Conservation (phyloP, 2,329 filamentous ascomycete genomes). For the Calonectria hawksworthii region DNA sequence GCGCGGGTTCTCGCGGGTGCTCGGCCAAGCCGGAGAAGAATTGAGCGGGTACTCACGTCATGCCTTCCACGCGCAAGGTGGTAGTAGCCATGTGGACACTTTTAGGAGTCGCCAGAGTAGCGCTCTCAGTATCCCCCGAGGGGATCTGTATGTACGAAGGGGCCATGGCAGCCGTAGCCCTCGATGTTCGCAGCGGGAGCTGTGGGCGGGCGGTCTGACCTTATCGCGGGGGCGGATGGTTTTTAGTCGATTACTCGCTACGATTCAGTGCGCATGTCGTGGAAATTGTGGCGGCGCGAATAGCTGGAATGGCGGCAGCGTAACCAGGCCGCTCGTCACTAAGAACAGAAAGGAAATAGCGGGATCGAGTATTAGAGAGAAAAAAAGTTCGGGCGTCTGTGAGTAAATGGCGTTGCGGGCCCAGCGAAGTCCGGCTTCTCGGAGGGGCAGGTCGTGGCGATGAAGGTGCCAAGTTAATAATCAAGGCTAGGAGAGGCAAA, state of each 20-base stretch:
- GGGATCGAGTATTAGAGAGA: slow-evolving; percentile 23
- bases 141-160: slow-evolving; percentile 65
- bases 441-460: slow-evolving; percentile 24
- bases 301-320: slow-evolving; percentile 17
- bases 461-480: slow-evolving; percentile 25
- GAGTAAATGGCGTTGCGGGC: slow-evolving; percentile 1
- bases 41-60: slow-evolving; percentile 70
- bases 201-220: slow-evolving; percentile 10
- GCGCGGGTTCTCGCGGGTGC: slow-evolving; percentile 13
- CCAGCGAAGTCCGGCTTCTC: slow-evolving; percentile 33
- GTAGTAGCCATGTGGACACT: slow-evolving; percentile 86
- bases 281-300: slow-evolving; percentile 18
- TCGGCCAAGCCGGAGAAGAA: slow-evolving; percentile 36
- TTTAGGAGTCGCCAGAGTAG: slow-evolving; percentile 39
- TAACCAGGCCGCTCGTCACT: slow-evolving; percentile 7
- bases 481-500: slow-evolving; percentile 10
- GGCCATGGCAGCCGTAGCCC: slow-evolving; percentile 58
- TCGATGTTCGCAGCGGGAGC: slow-evolving; percentile 1
- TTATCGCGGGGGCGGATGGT: slow-evolving; percentile 17
- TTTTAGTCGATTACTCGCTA: slow-evolving; percentile 36
- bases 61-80: slow-evolving; percentile 91
- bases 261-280: slow-evolving; percentile 39
- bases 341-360: slow-evolving; percentile 31
- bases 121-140: slow-evolving; percentile 51
- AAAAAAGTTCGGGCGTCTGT: slow-evolving; percentile 10